Conservation (phyloP, 2,329 filamentous ascomycete genomes). For the Fusarium nurragi region DNA sequence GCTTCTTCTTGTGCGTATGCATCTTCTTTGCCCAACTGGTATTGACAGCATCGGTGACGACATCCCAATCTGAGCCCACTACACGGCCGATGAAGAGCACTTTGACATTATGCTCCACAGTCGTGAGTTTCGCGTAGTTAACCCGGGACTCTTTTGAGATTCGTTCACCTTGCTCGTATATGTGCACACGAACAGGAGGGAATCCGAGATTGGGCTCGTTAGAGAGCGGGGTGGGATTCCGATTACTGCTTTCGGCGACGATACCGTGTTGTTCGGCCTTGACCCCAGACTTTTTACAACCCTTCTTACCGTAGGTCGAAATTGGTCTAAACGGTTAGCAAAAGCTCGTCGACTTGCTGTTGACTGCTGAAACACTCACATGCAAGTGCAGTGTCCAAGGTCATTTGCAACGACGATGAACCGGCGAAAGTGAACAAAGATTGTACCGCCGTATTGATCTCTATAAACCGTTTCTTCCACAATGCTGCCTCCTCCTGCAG, state of each 20-base stretch:
- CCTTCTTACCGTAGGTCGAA: conserved; percentile 63
- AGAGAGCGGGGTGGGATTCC: conserved; percentile 47
- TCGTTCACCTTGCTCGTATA: conserved; percentile 56
- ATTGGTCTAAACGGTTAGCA: conserved; percentile 57
- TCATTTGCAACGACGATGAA: conserved; percentile 65
- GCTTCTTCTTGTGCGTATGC: conserved; percentile 49
- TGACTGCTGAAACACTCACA: conserved; percentile 54
- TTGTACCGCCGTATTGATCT: conserved; percentile 50
- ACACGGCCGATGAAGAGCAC: conserved; percentile 67
- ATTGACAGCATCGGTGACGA: conserved; percentile 58
- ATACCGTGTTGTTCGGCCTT: conserved; percentile 65
- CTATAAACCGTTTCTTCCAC: conserved; percentile 49
- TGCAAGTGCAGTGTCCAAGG: conserved; percentile 63
- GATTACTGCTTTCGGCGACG: conserved; percentile 52
- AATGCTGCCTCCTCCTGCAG: conserved; percentile 52
- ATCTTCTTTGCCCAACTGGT: conserved; percentile 60
- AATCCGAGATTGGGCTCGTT: conserved; percentile 61
- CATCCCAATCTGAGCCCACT: conserved; percentile 50
- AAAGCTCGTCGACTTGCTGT: neutral
- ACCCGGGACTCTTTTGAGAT: conserved; percentile 62
- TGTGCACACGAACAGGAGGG: conserved; percentile 55
- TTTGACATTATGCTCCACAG: conserved; percentile 66
- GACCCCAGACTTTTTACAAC: conserved; percentile 62
- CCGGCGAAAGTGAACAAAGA: conserved; percentile 62
- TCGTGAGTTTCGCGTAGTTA: conserved; percentile 66